Evolutionary conservation across 345 rosid species (phyloP).

Genomic region (Citrus hindsii): DNA sequence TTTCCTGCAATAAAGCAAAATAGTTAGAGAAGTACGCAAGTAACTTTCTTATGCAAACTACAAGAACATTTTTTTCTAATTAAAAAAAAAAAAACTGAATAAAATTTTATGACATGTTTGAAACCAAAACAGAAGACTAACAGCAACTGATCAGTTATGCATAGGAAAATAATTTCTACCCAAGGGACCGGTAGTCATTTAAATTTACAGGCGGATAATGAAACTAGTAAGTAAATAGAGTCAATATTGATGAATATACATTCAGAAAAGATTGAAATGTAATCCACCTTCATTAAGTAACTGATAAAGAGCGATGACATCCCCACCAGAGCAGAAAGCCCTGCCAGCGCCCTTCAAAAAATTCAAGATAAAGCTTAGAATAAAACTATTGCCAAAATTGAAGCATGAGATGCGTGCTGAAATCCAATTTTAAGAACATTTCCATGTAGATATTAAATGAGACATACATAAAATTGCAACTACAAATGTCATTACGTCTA

Average conservation of each 20-base stretch:
- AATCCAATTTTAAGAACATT: neutral
- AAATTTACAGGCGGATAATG: neutral
- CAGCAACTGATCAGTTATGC: neutral
- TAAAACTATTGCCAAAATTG: constrained; percentile 3
- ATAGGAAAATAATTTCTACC: neutral
- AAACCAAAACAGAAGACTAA: constrained; percentile 1
- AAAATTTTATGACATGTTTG: neutral
- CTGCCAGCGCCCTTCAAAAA: constrained; percentile 74
- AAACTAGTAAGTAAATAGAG: no score
- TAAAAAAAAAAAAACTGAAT: constrained; percentile 2
- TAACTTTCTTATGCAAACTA: constrained; percentile 2
- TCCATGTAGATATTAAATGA: neutral
- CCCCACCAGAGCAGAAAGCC: constrained; percentile 86
- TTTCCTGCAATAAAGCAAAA: constrained; percentile 46
- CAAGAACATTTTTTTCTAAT: neutral
- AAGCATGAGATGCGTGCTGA: neutral
- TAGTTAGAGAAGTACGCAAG: constrained; percentile 17
- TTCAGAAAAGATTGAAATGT: neutral
- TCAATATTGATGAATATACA: no score
- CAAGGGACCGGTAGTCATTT: neutral
- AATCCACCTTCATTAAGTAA: constrained; percentile 57
- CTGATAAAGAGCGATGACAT: constrained; percentile 57
- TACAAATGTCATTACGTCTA: neutral
- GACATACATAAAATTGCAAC: neutral
- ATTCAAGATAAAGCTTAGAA: constrained; percentile 33